Evolutionary conservation across 139 green algal species (phyloP).

Genomic region (Chlorella ohadii): DNA sequence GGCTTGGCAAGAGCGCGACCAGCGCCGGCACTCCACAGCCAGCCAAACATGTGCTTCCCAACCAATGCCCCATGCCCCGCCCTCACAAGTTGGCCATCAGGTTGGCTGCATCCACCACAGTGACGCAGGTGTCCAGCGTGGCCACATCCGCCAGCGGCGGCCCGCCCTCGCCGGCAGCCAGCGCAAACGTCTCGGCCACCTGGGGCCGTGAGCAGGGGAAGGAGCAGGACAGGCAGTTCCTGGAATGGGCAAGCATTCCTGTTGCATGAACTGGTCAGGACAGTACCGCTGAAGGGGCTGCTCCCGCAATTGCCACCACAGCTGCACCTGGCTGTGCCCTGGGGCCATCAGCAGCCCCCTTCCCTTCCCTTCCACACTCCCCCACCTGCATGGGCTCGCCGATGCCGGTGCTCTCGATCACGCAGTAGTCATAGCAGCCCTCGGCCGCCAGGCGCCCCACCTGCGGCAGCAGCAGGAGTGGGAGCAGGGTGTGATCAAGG

Average conservation of each 20-base stretch:
- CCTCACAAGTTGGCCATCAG: conserved; percentile 61
- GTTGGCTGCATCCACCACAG: conserved; percentile 72
- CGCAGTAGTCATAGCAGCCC: conserved; percentile 71
- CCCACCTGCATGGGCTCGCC: conserved; percentile 58
- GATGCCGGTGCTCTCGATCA: conserved; percentile 85
- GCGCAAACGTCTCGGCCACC: conserved; percentile 68
- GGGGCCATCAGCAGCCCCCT: background rate
- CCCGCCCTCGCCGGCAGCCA: conserved; percentile 21
- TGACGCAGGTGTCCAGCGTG: conserved; percentile 54
- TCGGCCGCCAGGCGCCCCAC: conserved; percentile 44
- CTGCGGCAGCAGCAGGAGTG: background rate
- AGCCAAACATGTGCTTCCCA: too few species aligned
- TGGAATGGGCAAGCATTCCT: too few species aligned
- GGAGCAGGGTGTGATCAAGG: too few species aligned
- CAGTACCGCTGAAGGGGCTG: too few species aligned
- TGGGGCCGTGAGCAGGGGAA: conserved; percentile 15
- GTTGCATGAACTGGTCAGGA: too few species aligned
- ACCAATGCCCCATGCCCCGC: too few species aligned
- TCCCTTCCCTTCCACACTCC: background rate
- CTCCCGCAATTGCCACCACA: too few species aligned
- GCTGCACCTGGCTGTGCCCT: too few species aligned
- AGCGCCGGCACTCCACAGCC: too few species aligned
- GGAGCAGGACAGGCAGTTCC: background rate
- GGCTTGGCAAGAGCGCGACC: too few species aligned
- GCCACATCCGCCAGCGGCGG: background rate